A percentile compares a stretch with the other conserved stretches of the same genome.
These are phyloP conservation scores for Talaromyces sp. DNA, from an alignment of 2,329 filamentous ascomycete species.

Conservation along the genomic window DNA sequence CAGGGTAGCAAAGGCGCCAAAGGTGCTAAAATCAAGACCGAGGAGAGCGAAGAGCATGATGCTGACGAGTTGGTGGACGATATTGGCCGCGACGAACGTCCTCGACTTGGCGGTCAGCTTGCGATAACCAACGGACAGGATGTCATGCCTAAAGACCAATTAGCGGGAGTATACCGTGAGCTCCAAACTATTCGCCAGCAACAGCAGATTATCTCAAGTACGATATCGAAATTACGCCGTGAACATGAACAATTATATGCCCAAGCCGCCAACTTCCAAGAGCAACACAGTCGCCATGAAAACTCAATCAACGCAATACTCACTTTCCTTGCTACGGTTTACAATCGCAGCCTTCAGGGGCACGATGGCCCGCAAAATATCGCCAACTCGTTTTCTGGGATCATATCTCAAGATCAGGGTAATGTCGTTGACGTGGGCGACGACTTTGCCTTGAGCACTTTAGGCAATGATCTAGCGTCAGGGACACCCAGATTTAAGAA, in stretches of 20 bases:
- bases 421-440: slow-evolving; percentile 63
- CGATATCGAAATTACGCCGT: slow-evolving; percentile 73
- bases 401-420: slow-evolving; percentile 62
- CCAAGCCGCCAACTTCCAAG: slow-evolving; percentile 84
- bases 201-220: slow-evolving; percentile 77
- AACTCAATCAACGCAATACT: slow-evolving; percentile 99
- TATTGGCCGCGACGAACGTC: slow-evolving; percentile 32
- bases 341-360: slow-evolving; percentile 86
- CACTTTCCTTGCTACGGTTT: slow-evolving; percentile 93
- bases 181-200: slow-evolving; percentile 78
- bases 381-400: slow-evolving; percentile 75
- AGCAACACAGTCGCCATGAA: slow-evolving; percentile 91
- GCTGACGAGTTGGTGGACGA: slow-evolving; percentile 58
- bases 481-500: slow-evolving; percentile 42
- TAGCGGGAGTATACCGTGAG: slow-evolving; percentile 73
- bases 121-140: slow-evolving; percentile 37
- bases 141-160: slow-evolving; percentile 64
- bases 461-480: slow-evolving; percentile 34
- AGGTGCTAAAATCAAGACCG: slow-evolving; percentile 43
- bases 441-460: slow-evolving; percentile 39
- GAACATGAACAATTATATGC: slow-evolving; percentile 86
- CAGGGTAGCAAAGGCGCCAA: slow-evolving; percentile 48
- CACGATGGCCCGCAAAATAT: slow-evolving; percentile 72
- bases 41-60: slow-evolving; percentile 59
- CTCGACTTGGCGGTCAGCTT: slow-evolving; percentile 37